phyloP scores from a whole-genome alignment of 2,329 filamentous ascomycete genomes.

The Penicillium fuscoglaucum region DNA sequence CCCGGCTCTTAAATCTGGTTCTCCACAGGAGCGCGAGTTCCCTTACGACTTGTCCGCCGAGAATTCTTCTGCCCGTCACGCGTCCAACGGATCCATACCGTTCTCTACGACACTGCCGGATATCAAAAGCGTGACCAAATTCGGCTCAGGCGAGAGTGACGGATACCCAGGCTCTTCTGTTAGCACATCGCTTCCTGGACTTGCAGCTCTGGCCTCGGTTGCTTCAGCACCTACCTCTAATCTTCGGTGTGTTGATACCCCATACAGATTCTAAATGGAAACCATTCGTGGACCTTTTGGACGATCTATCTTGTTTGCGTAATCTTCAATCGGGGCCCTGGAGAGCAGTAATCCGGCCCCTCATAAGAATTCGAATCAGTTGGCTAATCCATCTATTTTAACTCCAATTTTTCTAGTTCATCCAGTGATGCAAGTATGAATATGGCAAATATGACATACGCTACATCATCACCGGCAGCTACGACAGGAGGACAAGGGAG shows the following conservation, averaged over 20 bases:
- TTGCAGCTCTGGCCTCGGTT: constrained; percentile 61
- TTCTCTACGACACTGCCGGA: constrained; percentile 41
- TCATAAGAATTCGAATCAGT: constrained; percentile 12
- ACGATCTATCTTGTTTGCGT: neutral
- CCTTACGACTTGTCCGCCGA: constrained; percentile 49
- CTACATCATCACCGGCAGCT: constrained; percentile 64
- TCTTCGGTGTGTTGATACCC: constrained; percentile 48
- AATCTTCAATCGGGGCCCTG: neutral
- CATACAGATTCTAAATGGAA: neutral
- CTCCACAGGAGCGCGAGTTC: constrained; percentile 44
- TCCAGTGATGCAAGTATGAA: constrained; percentile 51
- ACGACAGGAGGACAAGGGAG: constrained; percentile 63
- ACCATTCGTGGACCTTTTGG: too few species aligned
- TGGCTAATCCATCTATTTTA: constrained; percentile 23
- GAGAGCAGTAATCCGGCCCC: constrained; percentile 10
- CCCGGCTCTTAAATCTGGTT: constrained; percentile 47
- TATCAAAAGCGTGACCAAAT: constrained; percentile 32
- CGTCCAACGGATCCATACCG: constrained; percentile 51
- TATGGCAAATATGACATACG: constrained; percentile 62
- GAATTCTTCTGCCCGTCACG: constrained; percentile 49
- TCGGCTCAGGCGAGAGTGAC: constrained; percentile 27
- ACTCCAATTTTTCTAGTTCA: constrained; percentile 23
- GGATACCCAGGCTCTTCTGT: constrained; percentile 36
- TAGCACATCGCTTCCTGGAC: constrained; percentile 53
- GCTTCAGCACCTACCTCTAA: constrained; percentile 54